Evolutionary conservation across 1,284 basidiomycete genomes (phyloP).

Genomic region (Trichosporon faecale): DNA sequence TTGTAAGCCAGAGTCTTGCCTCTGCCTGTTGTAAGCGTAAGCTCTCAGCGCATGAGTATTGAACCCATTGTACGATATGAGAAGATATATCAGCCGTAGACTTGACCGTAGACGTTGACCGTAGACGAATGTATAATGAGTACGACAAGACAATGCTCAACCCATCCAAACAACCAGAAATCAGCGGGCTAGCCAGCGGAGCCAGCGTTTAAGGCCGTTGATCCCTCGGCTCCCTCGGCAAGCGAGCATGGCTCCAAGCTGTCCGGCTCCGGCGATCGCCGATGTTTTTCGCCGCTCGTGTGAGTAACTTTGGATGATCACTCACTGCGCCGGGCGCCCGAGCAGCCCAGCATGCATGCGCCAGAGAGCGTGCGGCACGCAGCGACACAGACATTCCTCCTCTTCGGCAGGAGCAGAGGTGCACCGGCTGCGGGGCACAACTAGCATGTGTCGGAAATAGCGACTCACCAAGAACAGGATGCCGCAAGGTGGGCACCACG

Average conservation of each 20-base stretch:
- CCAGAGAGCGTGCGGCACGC: background rate
- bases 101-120: too few species aligned
- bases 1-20: too few species aligned
- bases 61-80: too few species aligned
- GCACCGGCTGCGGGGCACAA: background rate
- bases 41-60: too few species aligned
- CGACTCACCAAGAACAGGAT: background rate
- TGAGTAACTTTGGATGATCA: background rate
- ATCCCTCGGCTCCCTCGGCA: constrained; percentile 1
- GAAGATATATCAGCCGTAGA: too few species aligned
- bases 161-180: too few species aligned
- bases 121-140: too few species aligned
- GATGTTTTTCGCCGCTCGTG: background rate
- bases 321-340: too few species aligned
- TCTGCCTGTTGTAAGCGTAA: too few species aligned
- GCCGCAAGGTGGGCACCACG: background rate
- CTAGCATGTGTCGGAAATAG: background rate
- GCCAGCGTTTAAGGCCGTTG: background rate
- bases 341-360: background rate
- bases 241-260: background rate
- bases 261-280: background rate
- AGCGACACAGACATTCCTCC: background rate
- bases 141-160: too few species aligned
- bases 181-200: too few species aligned
- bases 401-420: too few species aligned